These are phyloP conservation scores for Fibroporia radiculosa DNA, from an alignment of 768 basidiomycete species.

Conservation along the genomic window DNA sequence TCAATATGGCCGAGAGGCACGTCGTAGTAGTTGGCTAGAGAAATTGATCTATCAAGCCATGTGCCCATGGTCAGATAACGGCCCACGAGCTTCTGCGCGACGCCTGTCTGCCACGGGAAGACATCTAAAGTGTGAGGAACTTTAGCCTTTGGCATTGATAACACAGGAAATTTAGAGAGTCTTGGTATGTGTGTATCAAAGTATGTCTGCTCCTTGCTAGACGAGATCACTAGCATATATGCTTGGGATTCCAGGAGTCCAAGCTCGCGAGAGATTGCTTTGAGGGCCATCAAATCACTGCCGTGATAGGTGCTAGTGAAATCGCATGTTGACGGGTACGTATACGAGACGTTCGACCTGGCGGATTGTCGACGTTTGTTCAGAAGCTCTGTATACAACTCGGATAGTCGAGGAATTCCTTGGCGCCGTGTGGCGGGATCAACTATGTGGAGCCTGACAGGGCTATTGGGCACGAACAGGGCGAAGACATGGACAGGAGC, in stretches of 20 bases:
- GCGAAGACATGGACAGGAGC: conserved; percentile 81
- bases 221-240: conserved; percentile 75
- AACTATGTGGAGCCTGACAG: conserved; percentile 77
- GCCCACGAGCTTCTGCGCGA: conserved; percentile 73
- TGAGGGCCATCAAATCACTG: conserved; percentile 72
- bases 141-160: conserved; percentile 81
- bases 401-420: conserved; percentile 67
- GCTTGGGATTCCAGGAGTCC: conserved; percentile 67
- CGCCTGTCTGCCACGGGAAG: conserved; percentile 84
- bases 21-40: conserved; percentile 86
- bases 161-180: conserved; percentile 76
- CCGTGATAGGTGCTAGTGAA: conserved; percentile 71
- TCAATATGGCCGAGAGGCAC: conserved; percentile 90
- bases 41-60: conserved; percentile 75
- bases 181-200: conserved; percentile 70
- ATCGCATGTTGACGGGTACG: conserved; percentile 56
- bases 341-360: conserved; percentile 39
- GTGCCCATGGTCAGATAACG: conserved; percentile 72
- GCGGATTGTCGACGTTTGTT: conserved; percentile 39
- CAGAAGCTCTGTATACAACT: conserved; percentile 59
- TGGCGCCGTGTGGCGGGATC: conserved; percentile 87
- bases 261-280: conserved; percentile 83
- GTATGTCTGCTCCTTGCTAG: conserved; percentile 74
- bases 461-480: conserved; percentile 68
- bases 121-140: conserved; percentile 67